Base-by-base conservation (phyloP, 2,329 filamentous ascomycete genomes). In the Annulohypoxylon truncatum region DNA sequence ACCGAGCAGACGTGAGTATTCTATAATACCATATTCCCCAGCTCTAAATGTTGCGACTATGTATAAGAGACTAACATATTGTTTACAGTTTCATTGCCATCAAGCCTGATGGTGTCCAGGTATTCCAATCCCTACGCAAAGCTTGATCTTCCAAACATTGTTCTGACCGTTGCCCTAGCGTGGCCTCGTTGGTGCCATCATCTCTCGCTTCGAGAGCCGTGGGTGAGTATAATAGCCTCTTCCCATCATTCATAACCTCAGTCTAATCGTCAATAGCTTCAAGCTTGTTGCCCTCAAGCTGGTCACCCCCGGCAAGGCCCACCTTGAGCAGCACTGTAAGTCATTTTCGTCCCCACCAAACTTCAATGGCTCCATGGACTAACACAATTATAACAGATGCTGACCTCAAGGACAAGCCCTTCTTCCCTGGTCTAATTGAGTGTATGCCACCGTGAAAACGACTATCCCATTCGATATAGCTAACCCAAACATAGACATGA, bases 31-130 rank as follows among this genome's bases (percentile, higher is more conserved):
- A 8, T 15, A n/a, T 38, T 9, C 1, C 35, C 29, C 5, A 22
- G 4, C 13, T 15, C 15, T 28, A 2, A 20, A 55, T 15, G 8
- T 44, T 9, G 28, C 12, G 20, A 12, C n/a, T 20, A 40, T 20
- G 22, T 20, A 18, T 5, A 2, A 4, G 38, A 47, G 47, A 29
- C 58, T 69, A 56, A 69, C 35, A 18, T 3, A 15, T 9, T 7
- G 0, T 40, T 22, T 52, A 75, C 79, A 98, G 95, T 87, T 98
- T 98, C 92, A 98, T 98, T 89, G 96, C 96, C 82, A 93, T 99
- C 90, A 99, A 99, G 94, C 96, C 95, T 77, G 96, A 98, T 86
- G 96, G 96, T 83, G 96, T 98, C 85, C 96, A 97, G 91, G 94
- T 97, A 90, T 84, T 66, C 65, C 47, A 50, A 9, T 26, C 46